Conservation (phyloP, 2,329 filamentous ascomycete genomes). For the Colletotrichum theobromicola region DNA sequence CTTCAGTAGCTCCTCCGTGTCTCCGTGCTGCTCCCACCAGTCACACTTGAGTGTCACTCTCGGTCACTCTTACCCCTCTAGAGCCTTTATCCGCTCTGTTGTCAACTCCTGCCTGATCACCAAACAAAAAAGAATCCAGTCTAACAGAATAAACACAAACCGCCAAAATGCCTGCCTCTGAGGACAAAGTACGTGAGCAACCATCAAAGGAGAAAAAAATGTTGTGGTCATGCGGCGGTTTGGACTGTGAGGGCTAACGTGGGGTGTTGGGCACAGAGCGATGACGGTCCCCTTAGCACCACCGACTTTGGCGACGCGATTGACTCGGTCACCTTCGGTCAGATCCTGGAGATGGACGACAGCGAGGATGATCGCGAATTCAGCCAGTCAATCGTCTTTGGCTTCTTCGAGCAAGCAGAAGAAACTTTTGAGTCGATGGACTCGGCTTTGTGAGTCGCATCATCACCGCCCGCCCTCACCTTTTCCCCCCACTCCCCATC, state of each 20-base stretch:
- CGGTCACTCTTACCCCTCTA: slow-evolving; percentile 2
- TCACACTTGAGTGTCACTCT: neutral
- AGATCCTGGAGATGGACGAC: slow-evolving; percentile 99
- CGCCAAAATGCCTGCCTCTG: slow-evolving; percentile 24
- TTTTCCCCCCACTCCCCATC: slow-evolving; percentile 3
- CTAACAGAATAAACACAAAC: neutral
- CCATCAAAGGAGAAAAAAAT: slow-evolving; percentile 31
- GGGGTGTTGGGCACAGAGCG: slow-evolving; percentile 21
- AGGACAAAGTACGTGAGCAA: slow-evolving; percentile 36
- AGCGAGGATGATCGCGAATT: slow-evolving; percentile 85
- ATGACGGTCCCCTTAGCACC: slow-evolving; percentile 30
- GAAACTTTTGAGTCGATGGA: slow-evolving; percentile 89
- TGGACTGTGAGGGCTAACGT: slow-evolving; percentile 14
- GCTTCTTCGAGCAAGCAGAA: slow-evolving; percentile 92
- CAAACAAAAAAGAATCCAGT: neutral
- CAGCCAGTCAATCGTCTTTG: slow-evolving; percentile 84
- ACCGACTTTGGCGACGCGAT: slow-evolving; percentile 71
- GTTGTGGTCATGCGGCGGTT: slow-evolving; percentile 24
- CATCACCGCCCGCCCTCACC: neutral
- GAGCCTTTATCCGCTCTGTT: neutral
- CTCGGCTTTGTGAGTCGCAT: slow-evolving; percentile 71
- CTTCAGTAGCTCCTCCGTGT: slow-evolving; percentile 11
- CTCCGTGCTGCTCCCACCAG: slow-evolving; percentile 4
- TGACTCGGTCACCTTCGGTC: slow-evolving; percentile 82
- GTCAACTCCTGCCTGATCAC: neutral